Conservation (phyloP, 2,329 filamentous ascomycete species). For the Nigrograna mackinnonii region DNA sequence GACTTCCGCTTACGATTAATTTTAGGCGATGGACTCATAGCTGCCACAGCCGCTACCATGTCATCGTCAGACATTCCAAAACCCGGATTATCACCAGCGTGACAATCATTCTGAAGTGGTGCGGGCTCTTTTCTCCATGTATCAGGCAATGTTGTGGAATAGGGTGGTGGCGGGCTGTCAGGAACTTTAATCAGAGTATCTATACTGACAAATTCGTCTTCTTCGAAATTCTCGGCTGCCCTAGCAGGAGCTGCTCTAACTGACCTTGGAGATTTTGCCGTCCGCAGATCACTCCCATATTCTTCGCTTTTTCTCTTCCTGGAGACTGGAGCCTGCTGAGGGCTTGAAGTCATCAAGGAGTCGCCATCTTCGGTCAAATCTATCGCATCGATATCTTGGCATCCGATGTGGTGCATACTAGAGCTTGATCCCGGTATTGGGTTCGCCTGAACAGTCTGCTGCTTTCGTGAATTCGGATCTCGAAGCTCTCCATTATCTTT, state of each 20-base stretch:
- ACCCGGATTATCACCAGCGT: no score
- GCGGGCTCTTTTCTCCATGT: not conserved
- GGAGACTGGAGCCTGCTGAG: constrained; percentile 17
- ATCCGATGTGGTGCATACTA: no score
- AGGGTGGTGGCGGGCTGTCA: constrained; percentile 43
- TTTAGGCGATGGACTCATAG: no score
- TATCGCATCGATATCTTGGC: constrained; percentile 38
- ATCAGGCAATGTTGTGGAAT: constrained; percentile 45
- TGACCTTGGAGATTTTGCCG: constrained; percentile 19
- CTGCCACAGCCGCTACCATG: no score
- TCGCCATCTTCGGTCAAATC: constrained; percentile 38
- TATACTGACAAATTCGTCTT: constrained; percentile 41
- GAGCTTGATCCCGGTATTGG: no score
- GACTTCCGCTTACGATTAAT: no score
- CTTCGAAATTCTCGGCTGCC: constrained; percentile 16
- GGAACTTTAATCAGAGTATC: constrained; percentile 35
- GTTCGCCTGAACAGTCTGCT: no score
- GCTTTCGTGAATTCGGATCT: no score
- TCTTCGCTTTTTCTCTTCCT: constrained; percentile 54
- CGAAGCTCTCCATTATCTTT: no score
- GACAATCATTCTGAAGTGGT: not conserved
- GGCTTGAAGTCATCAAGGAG: constrained; percentile 17
- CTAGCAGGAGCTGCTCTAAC: constrained; percentile 10
- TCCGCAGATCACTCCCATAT: constrained; percentile 31
- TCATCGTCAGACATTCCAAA: no score